A percentile compares a stretch with the other conserved stretches of the same genome.
These are phyloP conservation scores for Lepiota subincarnata DNA, from an alignment of 768 basidiomycete species.

Conservation along the genomic window DNA sequence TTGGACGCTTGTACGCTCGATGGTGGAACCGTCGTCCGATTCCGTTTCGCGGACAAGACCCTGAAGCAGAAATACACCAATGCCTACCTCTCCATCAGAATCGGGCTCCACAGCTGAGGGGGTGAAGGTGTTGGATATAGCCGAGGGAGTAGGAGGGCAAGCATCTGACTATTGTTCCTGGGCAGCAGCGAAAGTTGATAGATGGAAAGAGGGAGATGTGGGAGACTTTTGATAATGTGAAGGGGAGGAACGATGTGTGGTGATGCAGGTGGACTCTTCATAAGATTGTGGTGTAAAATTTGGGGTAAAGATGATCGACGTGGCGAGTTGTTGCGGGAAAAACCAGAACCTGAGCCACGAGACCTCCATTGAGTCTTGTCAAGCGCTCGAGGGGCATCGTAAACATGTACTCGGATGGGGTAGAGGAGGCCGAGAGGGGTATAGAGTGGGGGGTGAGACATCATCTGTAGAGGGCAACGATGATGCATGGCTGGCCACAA, in stretches of 20 bases:
- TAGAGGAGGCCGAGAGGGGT: too few species aligned
- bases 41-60: constrained; percentile 37
- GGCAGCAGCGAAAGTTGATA: constrained; percentile 8
- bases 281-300: neutral
- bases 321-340: neutral
- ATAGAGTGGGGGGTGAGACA: neutral
- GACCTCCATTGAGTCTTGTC: neutral
- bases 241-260: constrained; percentile 17
- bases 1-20: neutral
- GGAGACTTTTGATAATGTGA: constrained; percentile 24
- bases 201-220: constrained; percentile 3
- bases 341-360: neutral
- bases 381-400: neutral
- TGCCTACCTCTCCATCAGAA: constrained; percentile 63
- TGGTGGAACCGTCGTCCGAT: constrained; percentile 25
- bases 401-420: neutral
- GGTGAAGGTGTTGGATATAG: constrained; percentile 21
- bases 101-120: constrained; percentile 25
- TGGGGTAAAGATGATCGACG: neutral
- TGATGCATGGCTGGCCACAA: neutral
- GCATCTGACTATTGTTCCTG: constrained; percentile 2
- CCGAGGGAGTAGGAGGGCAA: constrained; percentile 5
- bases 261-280: neutral
- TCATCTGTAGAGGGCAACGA: neutral
- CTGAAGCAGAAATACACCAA: constrained; percentile 64